Evolutionary conservation across 2,329 filamentous ascomycete genomes (phyloP), one percentile per base, ranked within the genome.

Genomic region (Curvularia eragrostidis): DNA sequence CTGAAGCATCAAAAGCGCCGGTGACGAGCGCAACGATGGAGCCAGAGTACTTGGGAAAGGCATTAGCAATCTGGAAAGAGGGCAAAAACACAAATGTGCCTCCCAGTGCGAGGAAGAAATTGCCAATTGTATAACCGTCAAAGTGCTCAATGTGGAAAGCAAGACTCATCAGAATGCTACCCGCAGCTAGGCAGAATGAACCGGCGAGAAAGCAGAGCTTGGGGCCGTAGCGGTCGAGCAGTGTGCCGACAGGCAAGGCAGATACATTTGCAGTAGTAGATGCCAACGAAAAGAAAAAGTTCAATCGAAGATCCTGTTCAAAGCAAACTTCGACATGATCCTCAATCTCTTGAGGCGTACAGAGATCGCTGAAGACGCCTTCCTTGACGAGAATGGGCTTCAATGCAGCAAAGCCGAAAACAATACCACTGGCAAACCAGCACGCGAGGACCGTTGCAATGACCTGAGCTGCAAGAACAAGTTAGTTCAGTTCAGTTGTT

Each of bases 31-130:
- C 91, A 8, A 96, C 81, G 62, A 96, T 91, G n/a, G 91, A 79
- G 1, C 91, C 91, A 1, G 90, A 90, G 69, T 89, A 84, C 48
- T 84, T 84, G 1, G 91, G 91, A 70, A 96, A 94, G 2, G 91
- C 88, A 74, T 95, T 95, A 38, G 90, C 92, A 38, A 95, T 84
- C 73, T 95, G 91, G 76, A 94, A 94, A 3, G 89, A 90, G 8
- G 90, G 88, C 56, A 95, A 91, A 76, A 92, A 95, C 50, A 91
- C 85, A 68, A 93, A 93, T 2, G 91, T 90, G 0, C 91, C 91
- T 19, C 91, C 91, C 1, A 94, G 82, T 0, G 91, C 89, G 7
- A 95, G 82, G 54, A 91, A 86, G 21, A 93, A 80, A 74, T 94
- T 93, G 15, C 90, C 91, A 5, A 86, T 80, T 19, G 91, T 84